A percentile compares a stretch with the other conserved stretches of the same genome.
These are phyloP conservation scores for Penicillium paradoxum DNA, from an alignment of 495 filamentous ascomycete species.

Conservation along the genomic window DNA sequence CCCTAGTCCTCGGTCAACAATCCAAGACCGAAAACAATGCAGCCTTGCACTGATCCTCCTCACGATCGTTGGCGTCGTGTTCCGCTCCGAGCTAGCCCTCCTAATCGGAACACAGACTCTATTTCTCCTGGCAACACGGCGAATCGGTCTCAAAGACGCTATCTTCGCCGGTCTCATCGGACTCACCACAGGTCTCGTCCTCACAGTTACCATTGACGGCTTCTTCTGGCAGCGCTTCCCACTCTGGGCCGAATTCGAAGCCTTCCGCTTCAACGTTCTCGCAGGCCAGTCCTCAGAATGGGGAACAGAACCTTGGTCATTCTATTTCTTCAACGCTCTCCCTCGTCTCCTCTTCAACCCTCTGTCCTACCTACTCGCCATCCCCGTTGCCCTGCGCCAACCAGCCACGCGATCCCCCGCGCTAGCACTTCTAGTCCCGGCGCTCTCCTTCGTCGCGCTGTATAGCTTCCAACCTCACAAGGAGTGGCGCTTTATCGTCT, in stretches of 20 bases:
- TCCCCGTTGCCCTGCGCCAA: conserved; percentile 59
- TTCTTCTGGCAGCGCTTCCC: conserved; percentile 81
- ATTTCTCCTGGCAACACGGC: conserved; percentile 49
- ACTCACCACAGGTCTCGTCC: conserved; percentile 59
- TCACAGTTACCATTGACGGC: conserved; percentile 50
- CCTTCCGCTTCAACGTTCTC: conserved; percentile 88
- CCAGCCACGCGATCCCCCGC: conserved; percentile 44
- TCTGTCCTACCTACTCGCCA: conserved; percentile 51
- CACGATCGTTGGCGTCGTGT: conserved; percentile 77
- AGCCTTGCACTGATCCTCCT: conserved; percentile 63
- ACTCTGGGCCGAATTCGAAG: conserved; percentile 86
- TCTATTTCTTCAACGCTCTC: conserved; percentile 78
- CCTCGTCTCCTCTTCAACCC: conserved; percentile 85
- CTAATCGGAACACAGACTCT: conserved; percentile 54
- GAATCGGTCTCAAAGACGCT: conserved; percentile 54
- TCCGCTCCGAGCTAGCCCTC: conserved; percentile 85
- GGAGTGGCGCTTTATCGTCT: conserved; percentile 93
- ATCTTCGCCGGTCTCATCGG: conserved; percentile 65
- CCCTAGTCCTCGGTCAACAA: conserved; percentile 38
- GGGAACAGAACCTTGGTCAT: conserved; percentile 80
- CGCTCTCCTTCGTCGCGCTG: conserved; percentile 63
- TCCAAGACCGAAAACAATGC: conserved; percentile 36
- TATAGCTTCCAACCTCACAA: conserved; percentile 92
- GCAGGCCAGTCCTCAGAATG: conserved; percentile 65
- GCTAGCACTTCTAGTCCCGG: conserved; percentile 57